Percentiles rank a stretch among this genome's conserved stretches.
These are phyloP conservation scores for Saussurea involucrata DNA, from an alignment of 129 eudicot species.

Conservation along the genomic window DNA sequence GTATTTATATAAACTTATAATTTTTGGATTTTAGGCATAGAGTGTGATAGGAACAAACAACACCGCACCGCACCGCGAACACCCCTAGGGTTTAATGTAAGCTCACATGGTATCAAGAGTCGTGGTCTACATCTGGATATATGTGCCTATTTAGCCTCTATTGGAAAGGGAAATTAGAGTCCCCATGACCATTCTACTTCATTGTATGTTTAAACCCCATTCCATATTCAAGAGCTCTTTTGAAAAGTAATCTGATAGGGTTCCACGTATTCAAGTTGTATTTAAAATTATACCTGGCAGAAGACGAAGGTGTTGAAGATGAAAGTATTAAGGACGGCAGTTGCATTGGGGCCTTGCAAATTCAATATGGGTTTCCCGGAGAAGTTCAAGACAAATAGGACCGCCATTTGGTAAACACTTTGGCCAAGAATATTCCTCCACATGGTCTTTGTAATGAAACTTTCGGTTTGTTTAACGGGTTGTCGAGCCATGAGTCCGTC, in stretches of 20 bases:
- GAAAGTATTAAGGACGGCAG: conserved; percentile 59
- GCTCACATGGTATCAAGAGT: neutral
- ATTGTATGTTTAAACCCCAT: neutral
- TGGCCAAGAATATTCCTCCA: conserved; percentile 93
- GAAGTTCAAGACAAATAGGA: conserved; percentile 64
- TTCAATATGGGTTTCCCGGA: conserved; percentile 58
- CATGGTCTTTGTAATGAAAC: conserved; percentile 80
- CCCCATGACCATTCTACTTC: neutral
- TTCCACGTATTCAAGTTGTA: neutral
- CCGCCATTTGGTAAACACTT: conserved; percentile 69
- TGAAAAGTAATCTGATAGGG: neutral
- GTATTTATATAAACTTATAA: no score
- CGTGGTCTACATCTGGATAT: neutral
- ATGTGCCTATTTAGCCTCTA: neutral
- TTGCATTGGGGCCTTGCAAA: conserved; percentile 59
- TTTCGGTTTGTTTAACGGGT: conserved; percentile 55
- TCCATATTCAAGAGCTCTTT: neutral
- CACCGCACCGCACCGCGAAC: no score
- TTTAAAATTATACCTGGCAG: conserved; percentile 63
- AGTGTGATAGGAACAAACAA: no score
- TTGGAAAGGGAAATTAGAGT: neutral
- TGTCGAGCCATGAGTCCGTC: conserved; percentile 78
- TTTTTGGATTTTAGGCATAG: no score
- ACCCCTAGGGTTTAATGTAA: no score
- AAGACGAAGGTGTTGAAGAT: conserved; percentile 95